Evolutionary conservation across 768 basidiomycete species (phyloP).

Genomic region (Leucosporidium creatinivorum): DNA sequence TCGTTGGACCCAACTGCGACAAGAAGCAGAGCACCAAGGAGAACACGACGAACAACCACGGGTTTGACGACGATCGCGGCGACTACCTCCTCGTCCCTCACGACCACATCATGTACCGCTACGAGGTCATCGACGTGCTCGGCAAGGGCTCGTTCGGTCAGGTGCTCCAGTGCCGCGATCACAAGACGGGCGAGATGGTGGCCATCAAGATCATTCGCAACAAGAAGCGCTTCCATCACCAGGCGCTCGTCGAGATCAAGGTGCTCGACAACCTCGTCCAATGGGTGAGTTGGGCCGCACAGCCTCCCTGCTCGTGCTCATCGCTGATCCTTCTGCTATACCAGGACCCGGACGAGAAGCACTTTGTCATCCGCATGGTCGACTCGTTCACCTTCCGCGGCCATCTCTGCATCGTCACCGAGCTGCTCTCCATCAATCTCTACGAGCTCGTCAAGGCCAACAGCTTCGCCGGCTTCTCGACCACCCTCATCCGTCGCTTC

Average conservation of each 20-base stretch:
- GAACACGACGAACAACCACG: conserved; percentile 72
- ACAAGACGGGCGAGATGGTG: conserved; percentile 88
- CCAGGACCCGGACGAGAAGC: conserved; percentile 92
- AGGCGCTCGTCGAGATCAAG: conserved; percentile 98
- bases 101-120: conserved; percentile 95
- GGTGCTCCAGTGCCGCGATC: conserved; percentile 89
- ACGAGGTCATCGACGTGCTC: conserved; percentile 82
- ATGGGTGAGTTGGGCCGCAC: conserved; percentile 61
- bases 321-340: neutral
- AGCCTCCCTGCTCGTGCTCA: neutral
- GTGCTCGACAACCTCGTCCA: conserved; percentile 91
- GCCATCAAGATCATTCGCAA: conserved; percentile 99
- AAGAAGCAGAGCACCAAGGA: conserved; percentile 76
- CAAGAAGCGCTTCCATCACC: conserved; percentile 97
- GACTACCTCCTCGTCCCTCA: conserved; percentile 84
- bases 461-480: conserved; percentile 96
- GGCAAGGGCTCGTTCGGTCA: conserved; percentile 99
- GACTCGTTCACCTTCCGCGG: conserved; percentile 97
- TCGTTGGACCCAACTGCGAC: conserved; percentile 64
- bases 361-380: conserved; percentile 95
- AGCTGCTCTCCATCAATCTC: conserved; percentile 92
- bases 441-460: conserved; percentile 99
- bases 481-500: conserved; percentile 86
- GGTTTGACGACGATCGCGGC: conserved; percentile 96
- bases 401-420: conserved; percentile 97